A percentile compares a stretch with the other conserved stretches of the same genome.
phyloP scores from a whole-genome alignment of 2,329 filamentous ascomycete species.

The Aspergillus cejpii region DNA sequence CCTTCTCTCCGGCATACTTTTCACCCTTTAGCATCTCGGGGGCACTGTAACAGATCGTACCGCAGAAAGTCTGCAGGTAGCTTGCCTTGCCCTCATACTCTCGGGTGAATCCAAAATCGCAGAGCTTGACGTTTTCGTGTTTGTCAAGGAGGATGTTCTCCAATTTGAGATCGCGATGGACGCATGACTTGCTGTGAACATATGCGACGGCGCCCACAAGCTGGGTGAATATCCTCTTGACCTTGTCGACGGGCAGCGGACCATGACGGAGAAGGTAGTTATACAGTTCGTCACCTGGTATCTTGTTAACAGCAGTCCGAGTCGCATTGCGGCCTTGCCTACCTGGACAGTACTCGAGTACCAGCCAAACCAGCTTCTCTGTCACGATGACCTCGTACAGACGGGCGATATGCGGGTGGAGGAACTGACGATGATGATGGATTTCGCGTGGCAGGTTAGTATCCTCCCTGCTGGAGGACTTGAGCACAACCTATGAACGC shows the following conservation, averaged over 20 bases:
- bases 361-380: slow-evolving; percentile 89
- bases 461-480: slow-evolving; percentile 93
- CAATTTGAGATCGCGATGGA: slow-evolving; percentile 92
- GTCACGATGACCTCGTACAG: slow-evolving; percentile 98
- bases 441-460: slow-evolving; percentile 95
- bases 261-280: slow-evolving; percentile 89
- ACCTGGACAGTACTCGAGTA: slow-evolving; percentile 93
- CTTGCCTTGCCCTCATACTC: slow-evolving; percentile 95
- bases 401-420: slow-evolving; percentile 93
- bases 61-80: slow-evolving; percentile 94
- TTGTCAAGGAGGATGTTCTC: slow-evolving; percentile 96
- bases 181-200: slow-evolving; percentile 89
- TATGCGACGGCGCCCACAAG: slow-evolving; percentile 91
- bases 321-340: slow-evolving; percentile 21
- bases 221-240: slow-evolving; percentile 93
- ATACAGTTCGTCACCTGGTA: slow-evolving; percentile 84
- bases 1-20: slow-evolving; percentile 95
- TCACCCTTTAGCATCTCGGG: slow-evolving; percentile 98
- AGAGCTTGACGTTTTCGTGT: slow-evolving; percentile 92
- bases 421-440: slow-evolving; percentile 95
- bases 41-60: slow-evolving; percentile 94
- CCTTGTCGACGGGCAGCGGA: slow-evolving; percentile 73
- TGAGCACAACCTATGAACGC: slow-evolving; percentile 74
- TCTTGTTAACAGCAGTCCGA: slow-evolving; percentile 7
- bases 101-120: slow-evolving; percentile 95